Percentiles rank a stretch among this genome's conserved stretches.
These are phyloP conservation scores for Pestalotiopsis sp. DNA, from an alignment of 2,329 filamentous ascomycete species.

Conservation along the genomic window DNA sequence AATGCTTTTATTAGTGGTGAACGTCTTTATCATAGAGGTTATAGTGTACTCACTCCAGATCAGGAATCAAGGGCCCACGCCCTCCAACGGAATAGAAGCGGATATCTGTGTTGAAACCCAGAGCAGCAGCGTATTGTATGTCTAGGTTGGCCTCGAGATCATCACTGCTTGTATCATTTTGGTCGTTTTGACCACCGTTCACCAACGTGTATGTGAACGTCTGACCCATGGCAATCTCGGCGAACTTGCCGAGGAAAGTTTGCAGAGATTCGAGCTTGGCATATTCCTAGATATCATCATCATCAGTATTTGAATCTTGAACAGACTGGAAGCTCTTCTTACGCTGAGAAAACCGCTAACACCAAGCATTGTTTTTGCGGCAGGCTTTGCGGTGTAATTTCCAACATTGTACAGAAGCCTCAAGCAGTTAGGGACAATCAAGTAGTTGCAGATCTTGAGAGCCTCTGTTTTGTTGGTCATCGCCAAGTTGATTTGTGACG, in stretches of 20 bases:
- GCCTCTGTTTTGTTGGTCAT: slow-evolving; percentile 18
- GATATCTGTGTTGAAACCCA: slow-evolving; percentile 53
- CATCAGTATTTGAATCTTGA: not conserved
- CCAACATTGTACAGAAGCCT: slow-evolving; percentile 49
- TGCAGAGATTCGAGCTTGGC: slow-evolving; percentile 41
- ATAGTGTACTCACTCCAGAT: slow-evolving; percentile 37
- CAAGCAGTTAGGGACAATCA: slow-evolving; percentile 51
- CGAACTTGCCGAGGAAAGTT: slow-evolving; percentile 52
- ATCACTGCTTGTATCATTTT: slow-evolving; percentile 40
- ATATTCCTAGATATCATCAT: slow-evolving; percentile 22
- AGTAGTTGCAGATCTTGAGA: slow-evolving; percentile 31
- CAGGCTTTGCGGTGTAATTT: slow-evolving; percentile 38
- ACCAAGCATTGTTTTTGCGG: slow-evolving; percentile 41
- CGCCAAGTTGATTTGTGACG: slow-evolving; percentile 18
- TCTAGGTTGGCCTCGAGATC: slow-evolving; percentile 60
- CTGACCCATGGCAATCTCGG: slow-evolving; percentile 51
- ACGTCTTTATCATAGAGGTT: not conserved
- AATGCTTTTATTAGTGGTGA: slow-evolving; percentile 4
- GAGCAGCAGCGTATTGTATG: slow-evolving; percentile 55
- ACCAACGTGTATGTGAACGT: slow-evolving; percentile 60
- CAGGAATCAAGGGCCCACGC: slow-evolving; percentile 51
- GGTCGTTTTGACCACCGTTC: slow-evolving; percentile 55
- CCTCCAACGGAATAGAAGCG: slow-evolving; percentile 60
- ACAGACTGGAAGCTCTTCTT: not conserved
- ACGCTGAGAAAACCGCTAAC: slow-evolving; percentile 41